Evolutionary conservation across 352 stramenopile species (phyloP).

Genomic region (Phytophthora sansomeana): DNA sequence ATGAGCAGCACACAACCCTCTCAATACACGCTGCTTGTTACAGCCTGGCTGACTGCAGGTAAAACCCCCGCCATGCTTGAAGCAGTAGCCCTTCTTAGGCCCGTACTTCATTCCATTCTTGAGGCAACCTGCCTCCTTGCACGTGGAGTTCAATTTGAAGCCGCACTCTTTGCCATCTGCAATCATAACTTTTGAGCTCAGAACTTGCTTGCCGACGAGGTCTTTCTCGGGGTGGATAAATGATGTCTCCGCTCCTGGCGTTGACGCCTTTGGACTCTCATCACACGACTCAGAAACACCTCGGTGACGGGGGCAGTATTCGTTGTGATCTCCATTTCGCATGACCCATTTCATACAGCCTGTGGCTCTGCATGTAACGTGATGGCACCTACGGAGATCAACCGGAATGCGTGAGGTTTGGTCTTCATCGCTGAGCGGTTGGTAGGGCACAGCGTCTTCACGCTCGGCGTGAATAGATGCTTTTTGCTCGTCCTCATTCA

Average conservation of each 20-base stretch:
- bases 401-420: background rate
- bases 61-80: conserved; percentile 7
- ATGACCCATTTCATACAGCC: conserved; percentile 23
- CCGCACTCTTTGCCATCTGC: background rate
- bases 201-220: background rate
- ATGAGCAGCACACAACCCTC: conserved; percentile 8
- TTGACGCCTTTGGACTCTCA: background rate
- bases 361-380: conserved; percentile 4
- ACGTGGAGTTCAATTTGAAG: background rate
- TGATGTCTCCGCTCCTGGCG: background rate
- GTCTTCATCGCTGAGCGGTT: background rate
- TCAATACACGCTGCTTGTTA: background rate
- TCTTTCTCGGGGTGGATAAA: background rate
- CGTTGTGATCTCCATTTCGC: conserved; percentile 9
- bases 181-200: background rate
- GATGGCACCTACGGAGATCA: background rate
- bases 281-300: background rate
- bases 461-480: background rate
- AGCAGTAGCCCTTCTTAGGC: conserved; percentile 9
- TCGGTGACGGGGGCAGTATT: conserved; percentile 8
- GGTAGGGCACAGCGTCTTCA: background rate
- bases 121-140: background rate
- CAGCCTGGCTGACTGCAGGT: conserved; percentile 8
- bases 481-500: background rate
- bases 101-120: background rate